Evolutionary conservation across 1,139 yeast genomes (phyloP).

Genomic region (Diutina pseudorugosa): DNA sequence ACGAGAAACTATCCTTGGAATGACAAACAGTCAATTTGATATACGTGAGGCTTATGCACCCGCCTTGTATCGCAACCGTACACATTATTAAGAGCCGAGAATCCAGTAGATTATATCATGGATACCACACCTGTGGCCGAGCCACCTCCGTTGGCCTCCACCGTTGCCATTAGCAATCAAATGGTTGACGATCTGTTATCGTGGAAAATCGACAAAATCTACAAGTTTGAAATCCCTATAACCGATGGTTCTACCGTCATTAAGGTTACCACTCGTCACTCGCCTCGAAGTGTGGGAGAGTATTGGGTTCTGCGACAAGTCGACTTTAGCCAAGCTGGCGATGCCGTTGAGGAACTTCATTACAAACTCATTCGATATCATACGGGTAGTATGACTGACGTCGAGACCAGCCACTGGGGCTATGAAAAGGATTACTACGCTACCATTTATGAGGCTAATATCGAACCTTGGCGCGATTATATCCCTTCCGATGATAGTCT

Average conservation of each 20-base stretch:
- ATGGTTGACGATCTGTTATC: neutral
- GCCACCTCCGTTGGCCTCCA: neutral
- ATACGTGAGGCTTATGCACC: neutral
- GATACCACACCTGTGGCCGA: neutral
- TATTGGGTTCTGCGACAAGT: neutral
- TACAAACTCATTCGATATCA: neutral
- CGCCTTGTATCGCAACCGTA: neutral
- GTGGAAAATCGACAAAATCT: neutral
- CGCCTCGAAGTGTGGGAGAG: neutral
- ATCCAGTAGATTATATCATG: neutral
- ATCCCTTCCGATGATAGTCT: neutral
- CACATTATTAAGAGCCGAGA: neutral
- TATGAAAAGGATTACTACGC: neutral
- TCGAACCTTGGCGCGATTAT: neutral
- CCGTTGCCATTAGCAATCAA: neutral
- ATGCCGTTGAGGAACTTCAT: neutral
- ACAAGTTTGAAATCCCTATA: neutral
- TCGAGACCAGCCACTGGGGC: neutral
- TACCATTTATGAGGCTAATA: neutral
- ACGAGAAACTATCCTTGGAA: neutral
- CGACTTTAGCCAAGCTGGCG: neutral
- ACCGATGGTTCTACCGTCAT: neutral
- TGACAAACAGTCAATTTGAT: neutral
- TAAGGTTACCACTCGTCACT: neutral
- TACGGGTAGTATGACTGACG: neutral